phyloP scores from a whole-genome alignment of 2,329 filamentous ascomycete species.

The Apiospora arundinis region DNA sequence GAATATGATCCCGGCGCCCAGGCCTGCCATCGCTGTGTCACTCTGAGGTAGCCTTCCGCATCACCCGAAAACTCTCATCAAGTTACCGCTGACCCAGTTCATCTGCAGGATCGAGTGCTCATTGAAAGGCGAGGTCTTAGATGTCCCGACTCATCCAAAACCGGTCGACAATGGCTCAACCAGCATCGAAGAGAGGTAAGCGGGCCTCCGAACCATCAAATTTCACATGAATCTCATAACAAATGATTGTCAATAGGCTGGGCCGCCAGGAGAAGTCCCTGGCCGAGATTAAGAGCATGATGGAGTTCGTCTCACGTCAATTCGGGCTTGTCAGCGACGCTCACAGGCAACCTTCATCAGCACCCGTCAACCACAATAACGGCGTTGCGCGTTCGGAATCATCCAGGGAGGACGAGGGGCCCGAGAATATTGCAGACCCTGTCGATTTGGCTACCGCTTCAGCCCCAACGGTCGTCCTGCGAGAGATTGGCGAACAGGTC shows the following conservation, averaged over 20 bases:
- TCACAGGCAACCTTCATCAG: constrained; percentile 5
- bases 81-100: background rate
- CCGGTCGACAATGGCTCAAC: constrained; percentile 24
- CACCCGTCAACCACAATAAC: constrained; percentile 14
- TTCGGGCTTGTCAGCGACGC: constrained; percentile 24
- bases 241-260: constrained; percentile 15
- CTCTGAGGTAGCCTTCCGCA: constrained; percentile 23
- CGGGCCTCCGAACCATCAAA: background rate
- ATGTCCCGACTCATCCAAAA: constrained; percentile 24
- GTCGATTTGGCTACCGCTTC: constrained; percentile 40
- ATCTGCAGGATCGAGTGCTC: constrained; percentile 25
- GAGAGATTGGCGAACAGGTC: constrained; percentile 40
- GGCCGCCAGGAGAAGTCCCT: constrained; percentile 26
- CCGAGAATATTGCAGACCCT: constrained; percentile 37
- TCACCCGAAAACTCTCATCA: background rate
- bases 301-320: constrained; percentile 26
- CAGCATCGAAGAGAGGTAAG: constrained; percentile 26
- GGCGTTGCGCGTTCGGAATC: constrained; percentile 24
- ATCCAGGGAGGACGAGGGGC: constrained; percentile 29
- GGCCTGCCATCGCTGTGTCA: constrained; percentile 27
- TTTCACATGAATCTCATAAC: background rate
- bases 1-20: constrained; percentile 27
- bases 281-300: constrained; percentile 26
- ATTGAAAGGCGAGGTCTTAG: constrained; percentile 26
- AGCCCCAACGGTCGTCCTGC: constrained; percentile 39